phyloP scores from a whole-genome alignment of 2,329 filamentous ascomycete genomes.

The Colletotrichum sp. region DNA sequence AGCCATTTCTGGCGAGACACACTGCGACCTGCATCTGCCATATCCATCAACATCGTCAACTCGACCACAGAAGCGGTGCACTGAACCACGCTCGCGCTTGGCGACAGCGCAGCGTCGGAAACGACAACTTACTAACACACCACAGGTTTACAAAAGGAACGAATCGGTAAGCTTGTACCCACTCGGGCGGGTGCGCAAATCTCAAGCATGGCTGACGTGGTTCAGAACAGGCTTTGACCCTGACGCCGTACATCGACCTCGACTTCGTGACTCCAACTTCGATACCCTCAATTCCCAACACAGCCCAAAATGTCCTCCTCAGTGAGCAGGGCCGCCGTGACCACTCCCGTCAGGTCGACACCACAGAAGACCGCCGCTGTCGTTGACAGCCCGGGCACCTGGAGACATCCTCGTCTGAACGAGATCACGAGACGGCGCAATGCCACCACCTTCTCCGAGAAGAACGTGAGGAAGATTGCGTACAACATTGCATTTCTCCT shows the following conservation, averaged over 20 bases:
- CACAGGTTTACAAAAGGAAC: slow-evolving; percentile 15
- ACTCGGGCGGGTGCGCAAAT: neutral
- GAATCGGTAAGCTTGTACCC: neutral
- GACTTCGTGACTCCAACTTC: neutral
- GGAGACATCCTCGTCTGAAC: slow-evolving; percentile 86
- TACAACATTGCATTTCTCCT: slow-evolving; percentile 65
- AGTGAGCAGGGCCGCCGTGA: slow-evolving; percentile 6
- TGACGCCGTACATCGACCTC: slow-evolving; percentile 1
- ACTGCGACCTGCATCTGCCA: neutral
- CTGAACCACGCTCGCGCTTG: slow-evolving; percentile 16
- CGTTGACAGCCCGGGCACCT: slow-evolving; percentile 73
- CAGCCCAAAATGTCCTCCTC: slow-evolving; percentile 33
- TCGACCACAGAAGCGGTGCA: slow-evolving; percentile 15
- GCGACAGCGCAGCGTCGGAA: slow-evolving; percentile 19
- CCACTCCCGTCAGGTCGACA: slow-evolving; percentile 47
- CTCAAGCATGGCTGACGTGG: neutral
- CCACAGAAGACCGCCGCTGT: slow-evolving; percentile 34
- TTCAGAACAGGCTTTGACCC: slow-evolving; percentile 11
- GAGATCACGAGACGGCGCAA: slow-evolving; percentile 86
- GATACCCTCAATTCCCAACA: neutral
- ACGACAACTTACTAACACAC: slow-evolving; percentile 26
- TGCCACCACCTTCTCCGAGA: slow-evolving; percentile 77
- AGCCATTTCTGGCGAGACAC: neutral
- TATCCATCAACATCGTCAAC: slow-evolving; percentile 12
- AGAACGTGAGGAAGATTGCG: slow-evolving; percentile 72